Conservation (phyloP, 768 basidiomycete species). For the Hypholoma fasciculare region DNA sequence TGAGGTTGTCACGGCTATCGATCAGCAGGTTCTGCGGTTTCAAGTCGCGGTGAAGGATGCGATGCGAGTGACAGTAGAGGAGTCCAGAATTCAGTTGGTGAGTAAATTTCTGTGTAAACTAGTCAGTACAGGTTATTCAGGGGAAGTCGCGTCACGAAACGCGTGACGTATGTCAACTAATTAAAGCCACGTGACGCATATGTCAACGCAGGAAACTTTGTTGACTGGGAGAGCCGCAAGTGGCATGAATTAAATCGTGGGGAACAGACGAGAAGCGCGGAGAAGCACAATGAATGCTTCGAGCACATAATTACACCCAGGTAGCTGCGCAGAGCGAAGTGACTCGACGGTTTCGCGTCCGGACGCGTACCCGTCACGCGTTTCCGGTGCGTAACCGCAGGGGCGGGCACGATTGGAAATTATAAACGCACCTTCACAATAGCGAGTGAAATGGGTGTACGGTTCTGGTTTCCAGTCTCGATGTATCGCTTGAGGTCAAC, state of each 20-base stretch:
- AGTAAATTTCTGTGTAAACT: slow-evolving; percentile 81
- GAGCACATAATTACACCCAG: neutral
- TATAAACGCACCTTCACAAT: slow-evolving; percentile 73
- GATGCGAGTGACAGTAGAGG: slow-evolving; percentile 92
- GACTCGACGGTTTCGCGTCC: slow-evolving; percentile 13
- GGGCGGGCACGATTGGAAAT: slow-evolving; percentile 12
- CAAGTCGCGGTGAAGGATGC: slow-evolving; percentile 95
- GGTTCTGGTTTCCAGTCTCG: slow-evolving; percentile 76
- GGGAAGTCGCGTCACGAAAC: slow-evolving; percentile 16
- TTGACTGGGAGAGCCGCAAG: slow-evolving; percentile 2
- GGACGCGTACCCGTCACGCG: slow-evolving; percentile 26
- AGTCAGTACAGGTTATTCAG: slow-evolving; percentile 5
- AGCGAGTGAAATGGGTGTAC: slow-evolving; percentile 69
- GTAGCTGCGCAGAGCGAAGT: neutral
- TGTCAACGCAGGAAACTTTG: slow-evolving; percentile 18
- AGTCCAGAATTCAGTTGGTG: slow-evolving; percentile 90
- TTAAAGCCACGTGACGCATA: slow-evolving; percentile 26
- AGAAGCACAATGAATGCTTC: neutral
- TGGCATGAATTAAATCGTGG: slow-evolving; percentile 10
- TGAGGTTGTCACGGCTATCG: slow-evolving; percentile 85
- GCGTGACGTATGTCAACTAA: slow-evolving; percentile 24
- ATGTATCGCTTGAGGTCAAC: slow-evolving; percentile 97
- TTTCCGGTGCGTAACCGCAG: slow-evolving; percentile 13
- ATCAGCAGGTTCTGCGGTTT: slow-evolving; percentile 97
- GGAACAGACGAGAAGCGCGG: slow-evolving; percentile 13